A percentile compares a stretch with the other conserved stretches of the same genome.
Conservation (phyloP, 805 yeast genomes). For the Cyberlindnera subsufficiens region DNA sequence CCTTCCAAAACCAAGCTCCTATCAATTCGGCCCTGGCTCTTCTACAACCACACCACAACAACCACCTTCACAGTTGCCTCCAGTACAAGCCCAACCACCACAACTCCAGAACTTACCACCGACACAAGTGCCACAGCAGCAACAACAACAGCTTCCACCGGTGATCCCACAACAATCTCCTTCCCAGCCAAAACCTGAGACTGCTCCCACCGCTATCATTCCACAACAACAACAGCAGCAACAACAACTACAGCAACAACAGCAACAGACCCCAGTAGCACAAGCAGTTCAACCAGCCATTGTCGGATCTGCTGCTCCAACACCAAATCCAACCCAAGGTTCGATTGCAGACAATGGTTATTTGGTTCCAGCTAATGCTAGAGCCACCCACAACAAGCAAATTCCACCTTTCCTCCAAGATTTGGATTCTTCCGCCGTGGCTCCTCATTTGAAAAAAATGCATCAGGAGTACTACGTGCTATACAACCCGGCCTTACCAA, state of each 20-base stretch:
- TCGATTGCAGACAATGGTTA: conserved; percentile 25
- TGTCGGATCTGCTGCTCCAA: conserved; percentile 20
- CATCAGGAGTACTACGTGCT: conserved; percentile 81
- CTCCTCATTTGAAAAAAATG: conserved; percentile 74
- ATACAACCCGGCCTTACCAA: conserved; percentile 82
- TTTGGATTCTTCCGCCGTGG: conserved; percentile 71
- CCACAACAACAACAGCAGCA: conserved; percentile 8
- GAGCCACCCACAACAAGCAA: conserved; percentile 56
- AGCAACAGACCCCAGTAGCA: conserved; percentile 15
- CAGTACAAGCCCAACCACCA: conserved; percentile 25
- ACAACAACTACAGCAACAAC: conserved; percentile 2
- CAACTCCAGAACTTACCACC: conserved; percentile 25
- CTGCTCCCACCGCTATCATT: conserved; percentile 7
- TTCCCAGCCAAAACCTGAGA: conserved; percentile 27
- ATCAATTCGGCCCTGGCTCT: conserved; percentile 14
- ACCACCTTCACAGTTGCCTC: conserved; percentile 29
- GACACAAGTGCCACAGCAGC: conserved; percentile 26
- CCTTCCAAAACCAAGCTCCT: conserved; percentile 20
- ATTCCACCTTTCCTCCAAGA: conserved; percentile 79
- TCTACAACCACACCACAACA: conserved; percentile 26
- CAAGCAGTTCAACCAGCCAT: conserved; percentile 18
- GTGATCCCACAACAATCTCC: conserved; percentile 25
- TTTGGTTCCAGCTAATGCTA: conserved; percentile 32
- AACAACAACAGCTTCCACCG: conserved; percentile 19
- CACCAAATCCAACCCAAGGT: conserved; percentile 15